Evolutionary conservation across 345 rosid genomes (phyloP).

Genomic region (Orychophragmus violaceus): DNA sequence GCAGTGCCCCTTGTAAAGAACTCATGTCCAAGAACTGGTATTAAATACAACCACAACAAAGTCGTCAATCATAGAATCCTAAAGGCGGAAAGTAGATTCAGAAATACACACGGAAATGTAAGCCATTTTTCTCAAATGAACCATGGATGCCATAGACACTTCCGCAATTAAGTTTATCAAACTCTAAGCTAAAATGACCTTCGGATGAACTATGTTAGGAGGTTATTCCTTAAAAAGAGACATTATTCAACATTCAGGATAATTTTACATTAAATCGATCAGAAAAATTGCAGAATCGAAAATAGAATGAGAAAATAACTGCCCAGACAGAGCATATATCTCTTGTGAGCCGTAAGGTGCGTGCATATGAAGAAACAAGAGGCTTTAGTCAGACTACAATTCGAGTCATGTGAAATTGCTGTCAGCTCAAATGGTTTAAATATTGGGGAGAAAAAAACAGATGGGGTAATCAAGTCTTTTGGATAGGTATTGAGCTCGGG

Average conservation of each 20-base stretch:
- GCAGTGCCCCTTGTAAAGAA: slow-evolving; percentile 65
- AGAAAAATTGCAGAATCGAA: background rate
- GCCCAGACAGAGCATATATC: no score
- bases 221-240: background rate
- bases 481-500: background rate
- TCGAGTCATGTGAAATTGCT: no score
- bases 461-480: background rate
- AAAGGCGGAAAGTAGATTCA: slow-evolving; percentile 9
- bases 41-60: slow-evolving; percentile 12
- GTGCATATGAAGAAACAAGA: no score
- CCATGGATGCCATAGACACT: background rate
- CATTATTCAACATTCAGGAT: background rate
- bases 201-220: background rate
- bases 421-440: background rate
- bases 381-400: no score
- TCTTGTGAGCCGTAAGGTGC: no score
- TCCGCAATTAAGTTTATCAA: background rate
- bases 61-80: background rate
- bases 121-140: background rate
- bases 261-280: background rate
- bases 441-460: background rate
- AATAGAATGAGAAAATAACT: background rate
- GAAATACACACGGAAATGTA: background rate
- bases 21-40: slow-evolving; percentile 81
- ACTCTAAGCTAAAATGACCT: background rate